Base-by-base conservation (phyloP, 148 eudicot genomes). In the Camellia sinensis region DNA sequence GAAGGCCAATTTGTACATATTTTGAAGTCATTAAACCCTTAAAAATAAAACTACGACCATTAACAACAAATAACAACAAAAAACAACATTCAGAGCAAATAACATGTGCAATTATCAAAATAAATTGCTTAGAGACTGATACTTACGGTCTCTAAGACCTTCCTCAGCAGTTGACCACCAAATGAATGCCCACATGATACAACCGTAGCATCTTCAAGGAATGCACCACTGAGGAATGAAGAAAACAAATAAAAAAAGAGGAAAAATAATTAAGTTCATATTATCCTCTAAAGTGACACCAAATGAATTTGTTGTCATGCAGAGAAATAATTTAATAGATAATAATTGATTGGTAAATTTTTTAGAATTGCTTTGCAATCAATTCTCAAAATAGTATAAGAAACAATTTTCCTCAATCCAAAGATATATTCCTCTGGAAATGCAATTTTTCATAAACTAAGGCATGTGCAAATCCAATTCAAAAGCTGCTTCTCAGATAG, bases 121-220 rank as follows among this genome's bases (percentile, higher is more conserved):
- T 29, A 12, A 46, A 21, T 48, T 29, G 69, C 44, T 67, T 19
- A 70, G 74, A 67, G 43, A 67, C 50, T 21, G 73, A 57, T 70
- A 68, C 82, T 77, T 88, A 92, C 98, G 86, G 83, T 80, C 83
- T 94, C 94, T 62, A 91, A 77, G 81, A 92, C 94, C 88, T 87
- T 92, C 78, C 87, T 87, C 78, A 94, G 86, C 92, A 88, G 84
- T 69, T 87, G 80, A 77, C 98, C 98, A 79, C 98, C 98, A 91
- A 94, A 94, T 64, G 98, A 92, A 86, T 94, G 98, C 81, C 98
- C 98, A 77, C 98, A 94, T 21, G 98, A 91, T 83, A 92, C 90
- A 52, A 91, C 67, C 93, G 88, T 82, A 53, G 98, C 98, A 85
- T 94, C 98, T 87, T 94, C 98, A 78, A 94, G 97, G 86, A 87